Evolutionary conservation across 106 monocot genomes (phyloP), one percentile per base, ranked within the genome.

Genomic region (Apostasia shenzhenica): DNA sequence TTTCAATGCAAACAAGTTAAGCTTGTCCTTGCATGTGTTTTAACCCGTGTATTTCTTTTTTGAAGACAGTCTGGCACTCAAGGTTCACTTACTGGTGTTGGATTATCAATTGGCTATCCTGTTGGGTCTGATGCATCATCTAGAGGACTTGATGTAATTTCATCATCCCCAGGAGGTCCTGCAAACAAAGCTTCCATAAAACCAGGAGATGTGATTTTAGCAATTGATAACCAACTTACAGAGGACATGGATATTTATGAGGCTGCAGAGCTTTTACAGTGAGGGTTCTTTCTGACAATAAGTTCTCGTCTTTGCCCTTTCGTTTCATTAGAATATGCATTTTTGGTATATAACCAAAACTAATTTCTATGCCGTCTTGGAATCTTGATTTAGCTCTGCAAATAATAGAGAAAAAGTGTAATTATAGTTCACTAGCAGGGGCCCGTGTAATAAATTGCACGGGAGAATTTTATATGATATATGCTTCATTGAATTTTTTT

Each of bases 171-270:
- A 65, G 97, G 81, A 52, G 97, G 89, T 13, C 97, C 97, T 74
- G 92, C 92, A 60, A 67, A 83, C 59, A 89, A 80, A 75, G 84
- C 83, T 81, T 92, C 90, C 41, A 87, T 99, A 70, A 14, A 73
- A 72, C 81, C 87, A 80, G 92, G 97, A 71, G 92, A 99, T 78
- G 45, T 87, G 40, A 85, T 99, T 66, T 78, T 99, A 75, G 81
- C 87, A 63, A 99, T 99, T 72, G 70, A 92, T 81, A 74, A 82
- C 64, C 56, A 8, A 73, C 79, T 75, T 73, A 93, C 97, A 40
- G 79, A 85, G 67, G 85, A 90, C 62, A 99, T 99, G 97, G 97
- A 99, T 75, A 90, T 99, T 63, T 99, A 99, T 87, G 97, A 99
- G 71, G 97, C 92, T 2, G 92, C 97, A 48, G 92, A 92, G 14